These are phyloP conservation scores for Aspergillus hancockii DNA, from an alignment of 495 filamentous ascomycete genomes.

Conservation along the genomic window DNA sequence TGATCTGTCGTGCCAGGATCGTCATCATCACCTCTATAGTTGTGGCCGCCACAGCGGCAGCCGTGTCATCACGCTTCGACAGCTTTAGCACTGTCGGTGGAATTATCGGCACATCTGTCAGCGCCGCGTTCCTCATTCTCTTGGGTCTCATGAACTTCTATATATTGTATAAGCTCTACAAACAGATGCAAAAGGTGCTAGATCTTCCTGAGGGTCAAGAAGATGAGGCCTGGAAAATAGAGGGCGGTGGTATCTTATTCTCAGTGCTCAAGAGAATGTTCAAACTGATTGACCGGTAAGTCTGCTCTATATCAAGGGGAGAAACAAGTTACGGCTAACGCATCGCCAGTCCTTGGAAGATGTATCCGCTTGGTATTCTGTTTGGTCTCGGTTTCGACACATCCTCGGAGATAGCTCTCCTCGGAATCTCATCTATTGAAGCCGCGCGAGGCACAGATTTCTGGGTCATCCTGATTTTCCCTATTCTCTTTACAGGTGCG, in stretches of 20 bases:
- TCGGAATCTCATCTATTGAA: slow-evolving; percentile 87
- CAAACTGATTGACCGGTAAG: slow-evolving; percentile 72
- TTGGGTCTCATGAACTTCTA: slow-evolving; percentile 83
- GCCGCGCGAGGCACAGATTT: slow-evolving; percentile 82
- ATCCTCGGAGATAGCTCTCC: slow-evolving; percentile 86
- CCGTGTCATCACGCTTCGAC: slow-evolving; percentile 76
- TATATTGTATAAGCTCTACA: slow-evolving; percentile 75
- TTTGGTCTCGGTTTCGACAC: slow-evolving; percentile 98
- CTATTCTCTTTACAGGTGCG: slow-evolving; percentile 82
- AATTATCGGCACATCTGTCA: slow-evolving; percentile 80
- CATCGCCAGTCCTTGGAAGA: slow-evolving; percentile 78
- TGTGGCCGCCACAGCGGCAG: slow-evolving; percentile 85
- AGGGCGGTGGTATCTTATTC: slow-evolving; percentile 76
- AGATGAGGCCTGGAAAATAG: slow-evolving; percentile 63
- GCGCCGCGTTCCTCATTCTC: slow-evolving; percentile 76
- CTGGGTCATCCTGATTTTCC: slow-evolving; percentile 95
- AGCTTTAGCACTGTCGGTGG: slow-evolving; percentile 78
- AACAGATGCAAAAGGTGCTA: slow-evolving; percentile 64
- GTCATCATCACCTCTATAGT: slow-evolving; percentile 89
- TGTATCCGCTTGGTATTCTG: slow-evolving; percentile 85
- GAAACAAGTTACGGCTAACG: slow-evolving; percentile 5
- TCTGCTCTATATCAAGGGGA: background rate
- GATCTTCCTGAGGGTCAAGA: slow-evolving; percentile 51
- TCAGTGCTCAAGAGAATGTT: slow-evolving; percentile 74
- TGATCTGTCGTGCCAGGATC: slow-evolving; percentile 51